Evolutionary conservation across 176 grass and related monocot genomes (phyloP).

Genomic region (Oryza rufipogon): DNA sequence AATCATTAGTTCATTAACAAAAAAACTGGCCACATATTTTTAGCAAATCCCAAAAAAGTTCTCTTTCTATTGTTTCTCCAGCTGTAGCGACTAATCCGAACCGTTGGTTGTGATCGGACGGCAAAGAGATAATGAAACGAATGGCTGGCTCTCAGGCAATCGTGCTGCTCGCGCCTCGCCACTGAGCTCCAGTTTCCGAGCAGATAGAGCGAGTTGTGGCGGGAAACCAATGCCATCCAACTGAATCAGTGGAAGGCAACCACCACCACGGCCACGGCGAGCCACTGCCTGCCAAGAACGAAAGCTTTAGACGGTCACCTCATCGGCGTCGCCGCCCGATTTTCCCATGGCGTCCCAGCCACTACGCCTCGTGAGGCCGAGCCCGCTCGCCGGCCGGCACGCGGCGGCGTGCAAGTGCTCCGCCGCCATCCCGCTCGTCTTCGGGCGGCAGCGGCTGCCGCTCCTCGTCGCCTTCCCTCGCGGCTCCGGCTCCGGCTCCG

Average conservation of each 20-base stretch:
- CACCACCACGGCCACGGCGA: not conserved
- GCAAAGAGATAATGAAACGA: not conserved
- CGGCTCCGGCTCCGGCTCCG: not conserved
- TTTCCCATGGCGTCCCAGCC: conserved; percentile 48
- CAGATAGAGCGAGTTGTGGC: conserved; percentile 48
- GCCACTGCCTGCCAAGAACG: not conserved
- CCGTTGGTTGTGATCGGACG: not conserved
- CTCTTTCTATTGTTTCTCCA: no score
- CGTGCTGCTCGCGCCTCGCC: not conserved
- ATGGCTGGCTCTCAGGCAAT: conserved; percentile 35
- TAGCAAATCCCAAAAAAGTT: no score
- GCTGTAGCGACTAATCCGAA: no score
- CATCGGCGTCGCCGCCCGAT: not conserved
- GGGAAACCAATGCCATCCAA: conserved; percentile 45
- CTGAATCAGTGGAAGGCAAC: conserved; percentile 51
- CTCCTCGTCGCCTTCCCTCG: conserved; percentile 42
- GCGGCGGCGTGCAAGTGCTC: conserved; percentile 34
- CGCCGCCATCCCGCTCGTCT: conserved; percentile 26
- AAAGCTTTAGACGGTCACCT: not conserved
- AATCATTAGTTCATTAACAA: no score
- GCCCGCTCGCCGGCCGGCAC: conserved; percentile 4
- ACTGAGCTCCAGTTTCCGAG: not conserved
- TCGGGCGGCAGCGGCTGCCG: conserved; percentile 34
- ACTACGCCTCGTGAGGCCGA: conserved; percentile 32
- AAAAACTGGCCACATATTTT: no score